Evolutionary conservation across 768 basidiomycete species (phyloP).

Genomic region (Exidia glandulosa): DNA sequence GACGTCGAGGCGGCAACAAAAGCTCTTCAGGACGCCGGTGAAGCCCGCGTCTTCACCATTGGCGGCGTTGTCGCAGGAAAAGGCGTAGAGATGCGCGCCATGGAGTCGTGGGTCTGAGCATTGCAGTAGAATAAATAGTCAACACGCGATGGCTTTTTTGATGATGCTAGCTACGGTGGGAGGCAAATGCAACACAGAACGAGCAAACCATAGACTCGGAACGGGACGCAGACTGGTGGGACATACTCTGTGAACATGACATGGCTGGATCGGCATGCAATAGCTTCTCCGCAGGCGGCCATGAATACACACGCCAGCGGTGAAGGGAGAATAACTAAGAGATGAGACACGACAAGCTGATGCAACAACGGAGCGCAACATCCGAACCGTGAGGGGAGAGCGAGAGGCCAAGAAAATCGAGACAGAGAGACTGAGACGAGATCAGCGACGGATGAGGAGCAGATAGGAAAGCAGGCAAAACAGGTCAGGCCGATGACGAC

Average conservation of each 20-base stretch:
- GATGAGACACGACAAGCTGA: slow-evolving; percentile 2
- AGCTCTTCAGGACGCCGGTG: slow-evolving; percentile 31
- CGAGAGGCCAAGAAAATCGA: slow-evolving; percentile 12
- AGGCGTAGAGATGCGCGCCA: slow-evolving; percentile 74
- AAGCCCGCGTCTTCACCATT: slow-evolving; percentile 32
- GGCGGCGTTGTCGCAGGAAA: slow-evolving; percentile 56
- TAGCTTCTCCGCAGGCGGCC: background rate
- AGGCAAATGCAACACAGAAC: slow-evolving; percentile 19
- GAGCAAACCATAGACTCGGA: background rate
- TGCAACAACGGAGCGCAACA: slow-evolving; percentile 7
- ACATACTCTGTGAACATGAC: background rate
- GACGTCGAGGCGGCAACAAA: slow-evolving; percentile 40
- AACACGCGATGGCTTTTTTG: slow-evolving; percentile 19
- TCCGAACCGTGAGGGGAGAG: slow-evolving; percentile 9
- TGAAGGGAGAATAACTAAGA: background rate
- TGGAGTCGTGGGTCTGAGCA: slow-evolving; percentile 47
- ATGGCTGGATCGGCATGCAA: background rate
- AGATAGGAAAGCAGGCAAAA: slow-evolving; percentile 2
- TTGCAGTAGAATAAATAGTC: background rate
- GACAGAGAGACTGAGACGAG: slow-evolving; percentile 2
- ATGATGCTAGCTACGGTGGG: slow-evolving; percentile 31
- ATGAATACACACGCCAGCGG: background rate
- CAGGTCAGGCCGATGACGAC: background rate
- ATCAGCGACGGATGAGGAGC: slow-evolving; percentile 1
- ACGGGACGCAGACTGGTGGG: background rate